phyloP scores from a whole-genome alignment of 1,139 yeast genomes.

The Schizosaccharomyces versatilis region DNA sequence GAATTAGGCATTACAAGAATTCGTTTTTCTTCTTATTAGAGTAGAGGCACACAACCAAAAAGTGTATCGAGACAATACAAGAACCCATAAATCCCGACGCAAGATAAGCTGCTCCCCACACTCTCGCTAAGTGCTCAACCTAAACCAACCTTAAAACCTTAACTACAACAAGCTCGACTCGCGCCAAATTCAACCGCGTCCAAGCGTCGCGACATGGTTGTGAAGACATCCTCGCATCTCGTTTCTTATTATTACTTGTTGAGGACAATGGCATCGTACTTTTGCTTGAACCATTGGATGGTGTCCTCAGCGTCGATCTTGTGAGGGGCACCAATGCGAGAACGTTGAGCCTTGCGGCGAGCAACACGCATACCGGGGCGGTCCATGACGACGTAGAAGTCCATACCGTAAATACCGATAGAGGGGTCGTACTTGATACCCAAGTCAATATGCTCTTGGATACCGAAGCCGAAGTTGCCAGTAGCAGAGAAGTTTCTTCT shows the following conservation, averaged over 20 bases:
- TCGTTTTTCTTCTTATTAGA: no score
- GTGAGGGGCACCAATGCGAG: conserved; percentile 82
- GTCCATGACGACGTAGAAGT: conserved; percentile 97
- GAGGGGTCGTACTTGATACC: conserved; percentile 99
- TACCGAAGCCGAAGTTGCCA: conserved; percentile 99
- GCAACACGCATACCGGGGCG: conserved; percentile 98
- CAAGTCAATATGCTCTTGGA: conserved; percentile 97
- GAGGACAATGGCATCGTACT: conserved; percentile 96
- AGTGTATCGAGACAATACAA: no score
- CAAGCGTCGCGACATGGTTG: no score
- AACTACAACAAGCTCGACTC: no score
- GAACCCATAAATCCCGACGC: no score
- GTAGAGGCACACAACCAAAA: no score
- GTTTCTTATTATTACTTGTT: conserved; percentile 30
- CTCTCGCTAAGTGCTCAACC: no score
- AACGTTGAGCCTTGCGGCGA: conserved; percentile 94
- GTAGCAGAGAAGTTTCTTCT: conserved; percentile 89
- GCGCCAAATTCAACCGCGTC: no score
- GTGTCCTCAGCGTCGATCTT: conserved; percentile 82
- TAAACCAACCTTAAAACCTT: no score
- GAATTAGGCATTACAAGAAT: no score
- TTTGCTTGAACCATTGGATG: conserved; percentile 97
- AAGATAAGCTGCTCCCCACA: no score
- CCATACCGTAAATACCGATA: conserved; percentile 99
- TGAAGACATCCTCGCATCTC: no score